Base-by-base conservation (phyloP, 2,329 filamentous ascomycete species). In the Neonectria ditissima region DNA sequence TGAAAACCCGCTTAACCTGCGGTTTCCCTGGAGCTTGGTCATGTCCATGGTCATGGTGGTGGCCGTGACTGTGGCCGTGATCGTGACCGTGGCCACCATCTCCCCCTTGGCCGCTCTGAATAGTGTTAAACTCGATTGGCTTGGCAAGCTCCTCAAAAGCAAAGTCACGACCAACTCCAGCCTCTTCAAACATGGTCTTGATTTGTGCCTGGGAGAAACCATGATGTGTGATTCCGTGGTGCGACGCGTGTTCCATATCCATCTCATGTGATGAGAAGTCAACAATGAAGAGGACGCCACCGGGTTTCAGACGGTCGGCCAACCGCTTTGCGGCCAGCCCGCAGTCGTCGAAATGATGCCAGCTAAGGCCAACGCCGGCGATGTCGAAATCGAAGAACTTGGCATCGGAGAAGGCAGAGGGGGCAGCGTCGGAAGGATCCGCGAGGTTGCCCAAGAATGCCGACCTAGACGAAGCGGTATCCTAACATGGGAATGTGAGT, bases 301-400 rank as follows among this genome's bases (percentile, higher is more conserved):
- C 90, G 3, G 85, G 84, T 66, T 84, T 85, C 62, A 94, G 79
- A 10, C 91, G 84, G 73, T 87, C 81, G 4, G 83, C 86, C 37
- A 94, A 79, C 51, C 86, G 81, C 65, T 79, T 79, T 5, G 90
- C 84, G 0, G 89, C 87, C 30, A 89, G 78, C 2, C 80, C 81
- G 4, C 90, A 87, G 70, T 93, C 83, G 64, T 87, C 85, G 59
- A 92, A 90, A 75, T 92, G 90, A 76, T 91, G 89, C 67, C 90
- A 85, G 1, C 87, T 89, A 45, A 88, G 77, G 34, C 88, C 88
- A 18, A 92, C 85, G 44, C 84, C 84, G 6, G 86, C 86, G 37
- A 91, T 73, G 75, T 95, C 91, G 73, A 95, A 93, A 73, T 87
- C 82, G 75, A 83, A 86, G 80, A 91, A 93, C 32, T 88, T 84